Evolutionary conservation across 2,329 filamentous ascomycete species (phyloP).

Genomic region (Hyphodiscus sp.): DNA sequence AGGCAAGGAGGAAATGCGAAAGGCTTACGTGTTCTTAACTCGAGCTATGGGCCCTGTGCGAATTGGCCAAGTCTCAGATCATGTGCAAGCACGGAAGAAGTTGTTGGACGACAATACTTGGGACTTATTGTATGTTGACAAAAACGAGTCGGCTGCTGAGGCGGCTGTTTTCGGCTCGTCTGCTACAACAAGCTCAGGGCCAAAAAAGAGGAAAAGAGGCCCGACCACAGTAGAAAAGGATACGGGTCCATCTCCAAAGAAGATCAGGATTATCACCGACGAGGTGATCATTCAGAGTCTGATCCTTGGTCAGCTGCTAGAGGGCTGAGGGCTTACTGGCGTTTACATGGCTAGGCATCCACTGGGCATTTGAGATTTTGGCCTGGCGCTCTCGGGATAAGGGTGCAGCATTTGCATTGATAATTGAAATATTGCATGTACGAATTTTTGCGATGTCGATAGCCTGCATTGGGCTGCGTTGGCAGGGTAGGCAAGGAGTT

Average conservation of each 20-base stretch:
- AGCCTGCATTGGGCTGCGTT: background rate
- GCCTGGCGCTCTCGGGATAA: background rate
- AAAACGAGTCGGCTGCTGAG: conserved; percentile 42
- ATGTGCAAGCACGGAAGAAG: conserved; percentile 56
- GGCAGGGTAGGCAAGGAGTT: background rate
- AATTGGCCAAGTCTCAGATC: conserved; percentile 58
- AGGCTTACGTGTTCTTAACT: conserved; percentile 74
- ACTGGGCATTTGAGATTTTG: background rate
- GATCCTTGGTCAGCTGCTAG: conserved; percentile 72
- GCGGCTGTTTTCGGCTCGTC: conserved; percentile 26
- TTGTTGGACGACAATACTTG: conserved; percentile 53
- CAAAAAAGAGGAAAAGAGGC: conserved; percentile 40
- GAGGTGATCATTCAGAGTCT: conserved; percentile 90
- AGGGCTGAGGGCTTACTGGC: conserved; percentile 9
- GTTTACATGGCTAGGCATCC: background rate
- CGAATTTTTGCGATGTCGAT: background rate
- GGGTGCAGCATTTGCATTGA: background rate
- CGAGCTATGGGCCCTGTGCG: conserved; percentile 66
- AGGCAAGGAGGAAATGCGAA: conserved; percentile 55
- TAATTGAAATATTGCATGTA: background rate
- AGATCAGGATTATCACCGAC: conserved; percentile 65
- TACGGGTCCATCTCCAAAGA: conserved; percentile 37
- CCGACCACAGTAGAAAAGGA: conserved; percentile 28
- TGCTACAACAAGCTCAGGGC: conserved; percentile 21
- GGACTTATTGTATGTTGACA: conserved; percentile 76